These are phyloP conservation scores for Epichloe aotearoae DNA, from an alignment of 2,329 filamentous ascomycete genomes.

Conservation along the genomic window DNA sequence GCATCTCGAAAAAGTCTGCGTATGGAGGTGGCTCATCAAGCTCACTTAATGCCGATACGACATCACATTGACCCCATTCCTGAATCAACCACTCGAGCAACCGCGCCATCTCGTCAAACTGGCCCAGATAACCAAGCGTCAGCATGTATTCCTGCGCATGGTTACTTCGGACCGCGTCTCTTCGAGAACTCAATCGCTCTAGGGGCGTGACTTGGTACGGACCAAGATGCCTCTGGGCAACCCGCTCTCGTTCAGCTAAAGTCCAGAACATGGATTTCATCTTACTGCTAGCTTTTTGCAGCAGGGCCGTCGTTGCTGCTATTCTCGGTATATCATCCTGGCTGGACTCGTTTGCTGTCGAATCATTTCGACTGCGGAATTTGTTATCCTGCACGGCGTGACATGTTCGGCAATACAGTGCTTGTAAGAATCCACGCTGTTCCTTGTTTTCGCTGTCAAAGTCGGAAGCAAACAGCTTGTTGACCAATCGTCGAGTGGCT, in stretches of 20 bases:
- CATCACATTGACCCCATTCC: slow-evolving; percentile 25
- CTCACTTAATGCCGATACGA: slow-evolving; percentile 23
- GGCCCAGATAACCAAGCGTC: slow-evolving; percentile 46
- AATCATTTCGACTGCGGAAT: neutral
- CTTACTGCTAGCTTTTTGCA: slow-evolving; percentile 10
- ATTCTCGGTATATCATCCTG: neutral
- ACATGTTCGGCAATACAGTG: neutral
- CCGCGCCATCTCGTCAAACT: slow-evolving; percentile 42
- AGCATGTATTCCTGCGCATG: slow-evolving; percentile 46
- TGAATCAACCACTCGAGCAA: slow-evolving; percentile 46
- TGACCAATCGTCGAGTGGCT: slow-evolving; percentile 12
- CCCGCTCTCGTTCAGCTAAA: slow-evolving; percentile 14
- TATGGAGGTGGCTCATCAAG: slow-evolving; percentile 20
- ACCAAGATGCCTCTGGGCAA: slow-evolving; percentile 9
- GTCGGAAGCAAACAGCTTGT: slow-evolving; percentile 7
- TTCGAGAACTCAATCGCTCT: slow-evolving; percentile 20
- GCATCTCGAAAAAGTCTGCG: slow-evolving; percentile 22
- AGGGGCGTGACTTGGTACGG: slow-evolving; percentile 15
- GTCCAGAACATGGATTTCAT: slow-evolving; percentile 16
- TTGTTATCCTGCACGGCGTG: no score
- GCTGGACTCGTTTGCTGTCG: no score
- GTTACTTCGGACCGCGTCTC: slow-evolving; percentile 24
- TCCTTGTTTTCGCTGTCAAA: neutral
- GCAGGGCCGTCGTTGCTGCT: slow-evolving; percentile 3
- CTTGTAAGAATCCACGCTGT: neutral